Evolutionary conservation across 2,329 filamentous ascomycete genomes (phyloP).

Genomic region (Cytospora leucostoma): DNA sequence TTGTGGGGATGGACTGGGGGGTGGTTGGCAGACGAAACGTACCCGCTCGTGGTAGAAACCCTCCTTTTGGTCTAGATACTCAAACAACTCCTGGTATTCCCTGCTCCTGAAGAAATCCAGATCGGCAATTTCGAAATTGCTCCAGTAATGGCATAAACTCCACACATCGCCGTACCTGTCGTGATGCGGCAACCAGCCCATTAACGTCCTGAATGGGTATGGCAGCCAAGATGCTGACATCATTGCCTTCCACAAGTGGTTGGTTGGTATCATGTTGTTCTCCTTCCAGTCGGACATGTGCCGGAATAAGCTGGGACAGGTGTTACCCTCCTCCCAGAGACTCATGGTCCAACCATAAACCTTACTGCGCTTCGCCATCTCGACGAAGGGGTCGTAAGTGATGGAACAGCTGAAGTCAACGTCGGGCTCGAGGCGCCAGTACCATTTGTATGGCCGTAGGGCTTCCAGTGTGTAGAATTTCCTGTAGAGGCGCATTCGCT

Average conservation of each 20-base stretch:
- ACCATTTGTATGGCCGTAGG: constrained; percentile 47
- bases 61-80: constrained; percentile 43
- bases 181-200: constrained; percentile 41
- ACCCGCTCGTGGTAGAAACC: constrained; percentile 49
- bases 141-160: constrained; percentile 51
- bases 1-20: not conserved
- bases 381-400: constrained; percentile 50
- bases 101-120: constrained; percentile 46
- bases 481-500: constrained; percentile 30
- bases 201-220: constrained; percentile 43
- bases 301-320: constrained; percentile 46
- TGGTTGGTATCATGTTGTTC: constrained; percentile 38
- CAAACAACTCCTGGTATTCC: constrained; percentile 45
- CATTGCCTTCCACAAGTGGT: constrained; percentile 44
- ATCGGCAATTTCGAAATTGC: constrained; percentile 50
- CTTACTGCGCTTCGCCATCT: constrained; percentile 47
- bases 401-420: constrained; percentile 48
- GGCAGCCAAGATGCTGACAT: constrained; percentile 45
- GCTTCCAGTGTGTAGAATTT: constrained; percentile 47
- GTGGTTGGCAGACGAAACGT: constrained; percentile 28
- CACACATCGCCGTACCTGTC: constrained; percentile 44
- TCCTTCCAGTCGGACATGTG: constrained; percentile 45
- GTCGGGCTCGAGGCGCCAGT: constrained; percentile 49
- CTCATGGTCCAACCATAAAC: constrained; percentile 49
- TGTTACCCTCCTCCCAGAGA: constrained; percentile 45